Evolutionary conservation across 2,329 filamentous ascomycete species (phyloP), one percentile per base, ranked within the genome.

Genomic region (Verticillium nonalfalfae): DNA sequence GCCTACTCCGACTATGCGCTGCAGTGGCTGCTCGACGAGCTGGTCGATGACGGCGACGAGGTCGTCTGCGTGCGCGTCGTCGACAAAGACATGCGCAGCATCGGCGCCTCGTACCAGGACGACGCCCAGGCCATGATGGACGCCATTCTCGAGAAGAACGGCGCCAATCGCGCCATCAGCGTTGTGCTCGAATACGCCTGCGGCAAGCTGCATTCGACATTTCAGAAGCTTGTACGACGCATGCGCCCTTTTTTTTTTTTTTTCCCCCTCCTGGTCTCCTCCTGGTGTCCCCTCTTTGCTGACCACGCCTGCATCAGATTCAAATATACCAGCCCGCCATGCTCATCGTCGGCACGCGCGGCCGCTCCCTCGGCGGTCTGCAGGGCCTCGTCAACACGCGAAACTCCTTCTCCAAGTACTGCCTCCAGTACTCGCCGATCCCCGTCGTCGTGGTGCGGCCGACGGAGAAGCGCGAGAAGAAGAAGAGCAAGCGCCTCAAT

Each of bases 401-500:
- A 54, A 95, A 92, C 65, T 95, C 90, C 0, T 93, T 97, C 55
- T 96, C 91, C 33, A 97, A 97, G 72, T 97, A 97, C 76, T 97
- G 93, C 70, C 82, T 97, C 13, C 93, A 97, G 72, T 93, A 96
- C 73, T 96, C 91, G 1, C 93, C 93, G 0, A 91, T 97, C 1
- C 93, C 93, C 1, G 93, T 97, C 7, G 93, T 97, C 35, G 93
- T 97, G 36, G 93, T 97, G 10, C 86, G 93, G 4, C 93, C 93
- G 39, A 90, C 89, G 36, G 90, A 90, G 64, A 96, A 96, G 77
- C 89, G 93, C 21, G 85, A 91, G 71, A 95, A 95, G 76, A 96
- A 96, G 78, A 96, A 95, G 76, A 83, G 85, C 62, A 97, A 97
- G 78, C 87, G 93, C 35, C 84, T 87, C 58, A 87, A 90, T 60